phyloP scores from a whole-genome alignment of 805 yeast genomes.

The Lachancea dasiensis region DNA sequence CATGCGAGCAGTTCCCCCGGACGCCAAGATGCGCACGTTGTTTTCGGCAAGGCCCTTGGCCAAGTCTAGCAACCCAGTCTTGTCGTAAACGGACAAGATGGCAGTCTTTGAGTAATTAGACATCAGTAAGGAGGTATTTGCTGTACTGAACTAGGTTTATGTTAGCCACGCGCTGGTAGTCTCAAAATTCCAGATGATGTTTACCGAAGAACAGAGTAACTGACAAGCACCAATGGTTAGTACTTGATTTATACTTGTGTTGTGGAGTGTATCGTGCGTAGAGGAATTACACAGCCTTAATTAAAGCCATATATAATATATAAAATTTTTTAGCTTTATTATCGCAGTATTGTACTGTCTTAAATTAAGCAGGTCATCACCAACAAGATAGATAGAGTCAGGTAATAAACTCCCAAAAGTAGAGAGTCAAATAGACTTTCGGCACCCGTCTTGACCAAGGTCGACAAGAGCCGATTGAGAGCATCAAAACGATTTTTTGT shows the following conservation, averaged over 20 bases:
- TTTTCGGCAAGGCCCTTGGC: constrained; percentile 91
- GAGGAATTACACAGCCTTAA: too few species aligned
- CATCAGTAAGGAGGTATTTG: background rate
- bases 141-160: background rate
- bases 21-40: constrained; percentile 87
- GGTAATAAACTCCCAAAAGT: background rate
- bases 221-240: too few species aligned
- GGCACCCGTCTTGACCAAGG: too few species aligned
- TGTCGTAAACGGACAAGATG: constrained; percentile 93
- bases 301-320: too few species aligned
- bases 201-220: too few species aligned
- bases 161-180: background rate
- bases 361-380: too few species aligned
- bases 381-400: background rate
- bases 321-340: too few species aligned
- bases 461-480: too few species aligned
- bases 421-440: background rate
- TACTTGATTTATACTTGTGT: too few species aligned
- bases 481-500: background rate
- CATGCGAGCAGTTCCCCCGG: constrained; percentile 95
- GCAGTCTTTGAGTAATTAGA: constrained; percentile 65
- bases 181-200: background rate
- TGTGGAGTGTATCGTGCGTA: too few species aligned
- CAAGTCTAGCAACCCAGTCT: constrained; percentile 90
- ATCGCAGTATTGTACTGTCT: too few species aligned